Conservation (phyloP, 768 basidiomycete genomes). For the Russula sp. region DNA sequence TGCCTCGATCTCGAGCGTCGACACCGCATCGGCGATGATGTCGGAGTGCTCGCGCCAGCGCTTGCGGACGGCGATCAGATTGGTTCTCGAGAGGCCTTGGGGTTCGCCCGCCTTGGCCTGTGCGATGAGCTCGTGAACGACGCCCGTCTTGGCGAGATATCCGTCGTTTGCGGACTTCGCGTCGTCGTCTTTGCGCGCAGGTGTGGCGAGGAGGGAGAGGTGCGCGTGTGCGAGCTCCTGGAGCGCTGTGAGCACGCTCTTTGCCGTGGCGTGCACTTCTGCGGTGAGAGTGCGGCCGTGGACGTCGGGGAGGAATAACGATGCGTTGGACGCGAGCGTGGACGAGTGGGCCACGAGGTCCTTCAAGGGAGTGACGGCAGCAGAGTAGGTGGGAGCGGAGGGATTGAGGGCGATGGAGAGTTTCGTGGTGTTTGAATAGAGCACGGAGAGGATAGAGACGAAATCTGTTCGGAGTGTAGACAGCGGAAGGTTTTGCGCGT, state of each 20-base stretch:
- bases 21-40: slow-evolving; percentile 15
- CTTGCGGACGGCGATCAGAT: slow-evolving; percentile 25
- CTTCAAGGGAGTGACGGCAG: slow-evolving; percentile 14
- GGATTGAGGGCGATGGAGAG: slow-evolving; percentile 59
- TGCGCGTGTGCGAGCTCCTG: slow-evolving; percentile 20
- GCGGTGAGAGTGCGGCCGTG: slow-evolving; percentile 22
- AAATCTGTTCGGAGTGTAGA: slow-evolving; percentile 48
- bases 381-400: slow-evolving; percentile 37
- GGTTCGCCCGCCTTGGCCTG: slow-evolving; percentile 33
- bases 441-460: slow-evolving; percentile 48
- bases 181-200: background rate
- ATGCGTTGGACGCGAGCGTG: slow-evolving; percentile 23
- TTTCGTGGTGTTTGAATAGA: slow-evolving; percentile 55
- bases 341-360: slow-evolving; percentile 14
- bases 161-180: slow-evolving; percentile 33
- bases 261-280: slow-evolving; percentile 24
- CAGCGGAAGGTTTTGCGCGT: slow-evolving; percentile 29
- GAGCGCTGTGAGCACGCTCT: slow-evolving; percentile 15
- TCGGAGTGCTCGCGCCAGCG: slow-evolving; percentile 24
- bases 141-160: slow-evolving; percentile 51
- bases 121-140: slow-evolving; percentile 58
- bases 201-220: slow-evolving; percentile 6
- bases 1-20: slow-evolving; percentile 10
- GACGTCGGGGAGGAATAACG: slow-evolving; percentile 13
- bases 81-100: slow-evolving; percentile 22